phyloP scores from a whole-genome alignment of 2,329 filamentous ascomycete genomes.

The Penicillium olsonii region DNA sequence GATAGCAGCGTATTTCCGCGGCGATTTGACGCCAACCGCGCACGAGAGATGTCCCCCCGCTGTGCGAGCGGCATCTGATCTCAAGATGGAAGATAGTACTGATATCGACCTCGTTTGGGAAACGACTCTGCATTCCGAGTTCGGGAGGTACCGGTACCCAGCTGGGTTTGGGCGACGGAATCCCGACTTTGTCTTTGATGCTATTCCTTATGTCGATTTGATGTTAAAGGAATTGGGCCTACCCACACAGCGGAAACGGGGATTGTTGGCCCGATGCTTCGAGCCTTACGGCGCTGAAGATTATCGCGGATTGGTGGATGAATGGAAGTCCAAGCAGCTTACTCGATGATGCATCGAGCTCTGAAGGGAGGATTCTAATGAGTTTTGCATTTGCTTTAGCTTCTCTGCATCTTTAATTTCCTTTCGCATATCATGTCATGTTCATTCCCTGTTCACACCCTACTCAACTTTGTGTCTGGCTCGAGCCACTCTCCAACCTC shows the following conservation, averaged over 20 bases:
- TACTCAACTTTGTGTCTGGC: background rate
- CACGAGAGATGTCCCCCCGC: slow-evolving; percentile 24
- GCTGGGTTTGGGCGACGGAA: slow-evolving; percentile 59
- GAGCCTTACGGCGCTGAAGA: slow-evolving; percentile 43
- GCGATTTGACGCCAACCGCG: slow-evolving; percentile 44
- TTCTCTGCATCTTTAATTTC: too few species aligned
- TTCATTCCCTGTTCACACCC: background rate
- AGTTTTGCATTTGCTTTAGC: too few species aligned
- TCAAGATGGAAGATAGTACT: slow-evolving; percentile 13
- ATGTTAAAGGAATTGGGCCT: slow-evolving; percentile 68
- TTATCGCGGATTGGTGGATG: slow-evolving; percentile 44
- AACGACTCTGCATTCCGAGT: slow-evolving; percentile 66
- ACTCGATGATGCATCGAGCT: background rate
- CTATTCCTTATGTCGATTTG: slow-evolving; percentile 71
- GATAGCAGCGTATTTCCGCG: slow-evolving; percentile 66
- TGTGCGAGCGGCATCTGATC: slow-evolving; percentile 14
- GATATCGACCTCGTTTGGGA: slow-evolving; percentile 50
- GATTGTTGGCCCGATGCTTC: slow-evolving; percentile 36
- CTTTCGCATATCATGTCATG: too few species aligned
- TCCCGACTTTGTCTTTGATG: slow-evolving; percentile 73
- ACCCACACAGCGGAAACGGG: slow-evolving; percentile 42
- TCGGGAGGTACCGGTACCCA: slow-evolving; percentile 67
- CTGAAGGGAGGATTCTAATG: background rate
- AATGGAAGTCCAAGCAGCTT: slow-evolving; percentile 33
- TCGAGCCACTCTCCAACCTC: background rate